A percentile compares a stretch with the other conserved stretches of the same genome.
phyloP scores from a whole-genome alignment of 495 filamentous ascomycete genomes.

The Baudoinia panamericana region DNA sequence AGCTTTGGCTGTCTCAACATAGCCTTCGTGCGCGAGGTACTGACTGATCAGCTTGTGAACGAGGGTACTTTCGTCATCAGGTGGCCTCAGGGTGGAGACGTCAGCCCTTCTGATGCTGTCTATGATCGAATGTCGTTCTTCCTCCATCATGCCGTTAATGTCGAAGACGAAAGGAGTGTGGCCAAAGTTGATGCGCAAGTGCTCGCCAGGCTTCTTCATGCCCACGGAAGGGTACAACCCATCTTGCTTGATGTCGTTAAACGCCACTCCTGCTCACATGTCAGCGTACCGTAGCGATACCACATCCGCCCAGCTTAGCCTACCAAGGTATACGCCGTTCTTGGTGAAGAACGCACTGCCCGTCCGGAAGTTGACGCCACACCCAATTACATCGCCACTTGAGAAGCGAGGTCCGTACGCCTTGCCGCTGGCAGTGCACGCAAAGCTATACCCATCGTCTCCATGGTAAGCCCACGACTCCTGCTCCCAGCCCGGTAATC shows the following conservation, averaged over 20 bases:
- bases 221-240: slow-evolving; percentile 76
- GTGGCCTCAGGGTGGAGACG: slow-evolving; percentile 46
- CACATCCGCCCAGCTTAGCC: slow-evolving; percentile 17
- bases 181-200: slow-evolving; percentile 83
- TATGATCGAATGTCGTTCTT: slow-evolving; percentile 47
- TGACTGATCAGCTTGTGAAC: slow-evolving; percentile 76
- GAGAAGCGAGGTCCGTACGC: slow-evolving; percentile 62
- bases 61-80: slow-evolving; percentile 58
- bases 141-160: slow-evolving; percentile 77
- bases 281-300: slow-evolving; percentile 10
- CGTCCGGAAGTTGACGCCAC: slow-evolving; percentile 83
- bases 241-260: slow-evolving; percentile 58
- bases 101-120: slow-evolving; percentile 41
- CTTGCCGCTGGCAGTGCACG: slow-evolving; percentile 59
- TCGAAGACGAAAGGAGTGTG: slow-evolving; percentile 81
- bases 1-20: slow-evolving; percentile 82
- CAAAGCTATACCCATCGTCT: slow-evolving; percentile 84
- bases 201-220: slow-evolving; percentile 80
- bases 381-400: slow-evolving; percentile 72
- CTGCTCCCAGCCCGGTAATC: slow-evolving; percentile 86
- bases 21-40: slow-evolving; percentile 89
- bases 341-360: slow-evolving; percentile 89
- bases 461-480: slow-evolving; percentile 97
- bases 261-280: slow-evolving; percentile 52
- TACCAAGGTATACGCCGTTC: slow-evolving; percentile 69